A percentile compares a stretch with the other conserved stretches of the same genome.
Conservation (phyloP, 2,329 filamentous ascomycete species). For the Cryphonectria nitschkei region DNA sequence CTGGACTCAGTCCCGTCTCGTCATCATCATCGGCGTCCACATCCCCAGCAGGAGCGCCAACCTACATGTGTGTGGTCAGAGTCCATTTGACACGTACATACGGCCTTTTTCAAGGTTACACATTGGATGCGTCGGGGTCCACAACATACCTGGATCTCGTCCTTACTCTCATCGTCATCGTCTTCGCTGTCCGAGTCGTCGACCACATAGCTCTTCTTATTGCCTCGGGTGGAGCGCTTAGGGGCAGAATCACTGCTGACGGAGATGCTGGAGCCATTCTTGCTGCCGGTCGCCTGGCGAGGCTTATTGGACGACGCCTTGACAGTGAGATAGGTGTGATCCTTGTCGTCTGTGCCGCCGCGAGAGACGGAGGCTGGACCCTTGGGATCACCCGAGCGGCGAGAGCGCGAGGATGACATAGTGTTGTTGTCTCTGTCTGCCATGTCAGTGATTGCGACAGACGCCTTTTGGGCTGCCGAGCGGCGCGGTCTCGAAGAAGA, state of each 20-base stretch:
- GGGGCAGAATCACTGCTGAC: constrained; percentile 49
- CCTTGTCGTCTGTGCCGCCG: constrained; percentile 47
- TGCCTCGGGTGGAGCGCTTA: constrained; percentile 55
- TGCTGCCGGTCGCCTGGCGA: constrained; percentile 52
- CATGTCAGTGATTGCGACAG: constrained; percentile 53
- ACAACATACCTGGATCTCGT: constrained; percentile 32
- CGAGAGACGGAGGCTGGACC: constrained; percentile 46
- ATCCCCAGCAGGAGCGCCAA: constrained; percentile 31
- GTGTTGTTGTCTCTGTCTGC: constrained; percentile 49
- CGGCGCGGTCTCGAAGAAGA: constrained; percentile 52
- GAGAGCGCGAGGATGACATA: constrained; percentile 53
- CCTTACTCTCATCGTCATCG: constrained; percentile 34
- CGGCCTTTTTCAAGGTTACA: neutral
- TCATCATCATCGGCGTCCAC: constrained; percentile 31
- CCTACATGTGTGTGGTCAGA: constrained; percentile 38
- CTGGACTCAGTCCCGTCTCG: constrained; percentile 41
- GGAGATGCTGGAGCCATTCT: constrained; percentile 38
- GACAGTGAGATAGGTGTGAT: constrained; percentile 55
- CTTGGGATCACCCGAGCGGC: constrained; percentile 53
- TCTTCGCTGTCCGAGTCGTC: constrained; percentile 47
- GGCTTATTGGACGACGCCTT: constrained; percentile 57
- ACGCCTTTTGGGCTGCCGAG: constrained; percentile 51
- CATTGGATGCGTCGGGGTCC: neutral
- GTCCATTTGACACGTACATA: neutral
- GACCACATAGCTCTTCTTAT: constrained; percentile 64